Evolutionary conservation across 306 rosid species (phyloP).

Genomic region (Trifolium dubium): DNA sequence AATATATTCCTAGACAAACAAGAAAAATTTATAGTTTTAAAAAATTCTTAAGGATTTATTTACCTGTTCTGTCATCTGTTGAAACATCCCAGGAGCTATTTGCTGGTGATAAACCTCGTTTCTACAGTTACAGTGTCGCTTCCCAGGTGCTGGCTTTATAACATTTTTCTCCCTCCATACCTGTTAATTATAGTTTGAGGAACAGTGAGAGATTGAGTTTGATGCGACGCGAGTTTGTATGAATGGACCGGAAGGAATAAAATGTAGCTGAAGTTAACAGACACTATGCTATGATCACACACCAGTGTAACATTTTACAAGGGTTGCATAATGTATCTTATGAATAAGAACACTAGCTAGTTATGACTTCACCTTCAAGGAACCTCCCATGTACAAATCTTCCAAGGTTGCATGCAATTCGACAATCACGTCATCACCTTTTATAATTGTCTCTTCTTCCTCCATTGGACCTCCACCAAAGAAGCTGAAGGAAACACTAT

Average conservation of each 20-base stretch:
- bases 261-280: too few species aligned
- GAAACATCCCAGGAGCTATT: conserved; percentile 98
- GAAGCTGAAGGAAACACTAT: conserved; percentile 51
- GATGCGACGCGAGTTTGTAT: too few species aligned
- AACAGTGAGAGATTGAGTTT: too few species aligned
- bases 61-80: conserved; percentile 97
- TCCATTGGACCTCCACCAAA: conserved; percentile 76
- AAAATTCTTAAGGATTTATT: conserved; percentile 1
- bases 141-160: conserved; percentile 86
- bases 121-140: conserved; percentile 92
- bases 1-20: background rate
- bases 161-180: conserved; percentile 96
- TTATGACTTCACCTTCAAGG: conserved; percentile 67
- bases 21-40: too few species aligned
- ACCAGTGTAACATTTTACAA: too few species aligned
- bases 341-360: background rate
- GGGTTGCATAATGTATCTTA: too few species aligned
- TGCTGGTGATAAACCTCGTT: conserved; percentile 93
- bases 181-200: conserved; percentile 43
- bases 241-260: too few species aligned
- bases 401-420: conserved; percentile 81
- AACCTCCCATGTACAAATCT: conserved; percentile 92
- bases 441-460: conserved; percentile 78
- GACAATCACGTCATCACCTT: conserved; percentile 85
- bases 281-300: too few species aligned